phyloP scores from a whole-genome alignment of 1,284 basidiomycete species.

The Meira nashicola region DNA sequence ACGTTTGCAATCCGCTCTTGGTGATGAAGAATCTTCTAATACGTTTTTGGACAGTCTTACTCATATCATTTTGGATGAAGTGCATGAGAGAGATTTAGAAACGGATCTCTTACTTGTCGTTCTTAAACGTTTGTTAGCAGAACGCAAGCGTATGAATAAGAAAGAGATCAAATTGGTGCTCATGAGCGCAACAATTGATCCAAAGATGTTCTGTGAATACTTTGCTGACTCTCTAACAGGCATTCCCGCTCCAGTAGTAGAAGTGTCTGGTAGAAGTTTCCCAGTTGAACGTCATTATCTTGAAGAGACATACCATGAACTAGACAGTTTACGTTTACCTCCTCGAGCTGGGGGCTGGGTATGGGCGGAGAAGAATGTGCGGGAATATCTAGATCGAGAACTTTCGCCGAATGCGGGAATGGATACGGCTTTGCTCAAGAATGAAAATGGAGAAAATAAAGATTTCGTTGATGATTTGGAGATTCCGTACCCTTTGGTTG shows the following conservation, averaged over 20 bases:
- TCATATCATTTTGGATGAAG: conserved; percentile 90
- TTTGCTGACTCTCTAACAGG: conserved; percentile 61
- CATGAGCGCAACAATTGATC: conserved; percentile 94
- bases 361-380: conserved; percentile 69
- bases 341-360: conserved; percentile 62
- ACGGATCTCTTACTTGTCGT: conserved; percentile 88
- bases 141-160: conserved; percentile 65
- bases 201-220: conserved; percentile 80
- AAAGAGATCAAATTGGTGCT: conserved; percentile 81
- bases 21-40: conserved; percentile 33
- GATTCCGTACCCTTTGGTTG: conserved; percentile 75
- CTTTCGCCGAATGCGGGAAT: conserved; percentile 28
- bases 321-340: conserved; percentile 33
- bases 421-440: background rate
- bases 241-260: conserved; percentile 67
- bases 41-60: conserved; percentile 71
- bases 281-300: conserved; percentile 78
- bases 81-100: conserved; percentile 92
- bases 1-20: conserved; percentile 73
- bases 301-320: conserved; percentile 65
- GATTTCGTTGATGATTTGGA: conserved; percentile 67
- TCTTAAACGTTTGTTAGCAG: conserved; percentile 75
- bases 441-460: conserved; percentile 21
- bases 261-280: conserved; percentile 86
- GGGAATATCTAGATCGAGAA: conserved; percentile 72